Conservation (phyloP, 352 stramenopile genomes). For the Globisporangium heterothallicum region DNA sequence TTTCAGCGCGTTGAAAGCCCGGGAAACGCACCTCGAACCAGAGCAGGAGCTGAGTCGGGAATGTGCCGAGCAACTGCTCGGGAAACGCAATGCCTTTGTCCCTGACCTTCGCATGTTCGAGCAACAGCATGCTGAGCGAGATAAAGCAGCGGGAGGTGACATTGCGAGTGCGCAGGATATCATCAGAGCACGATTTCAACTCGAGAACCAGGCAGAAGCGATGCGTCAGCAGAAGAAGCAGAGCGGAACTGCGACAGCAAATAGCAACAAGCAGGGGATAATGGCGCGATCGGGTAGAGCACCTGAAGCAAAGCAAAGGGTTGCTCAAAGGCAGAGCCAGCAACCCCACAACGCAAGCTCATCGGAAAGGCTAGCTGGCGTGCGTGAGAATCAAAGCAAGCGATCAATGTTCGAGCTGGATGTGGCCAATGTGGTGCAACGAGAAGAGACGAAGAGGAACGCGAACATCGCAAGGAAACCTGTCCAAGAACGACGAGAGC, state of each 20-base stretch:
- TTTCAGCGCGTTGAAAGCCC: conserved; percentile 24
- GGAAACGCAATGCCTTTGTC: conserved; percentile 48
- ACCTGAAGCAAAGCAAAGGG: too few relatives aligned
- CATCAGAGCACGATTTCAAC: conserved; percentile 34
- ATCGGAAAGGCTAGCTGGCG: not conserved
- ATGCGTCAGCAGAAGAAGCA: conserved; percentile 19
- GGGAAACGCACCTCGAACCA: conserved; percentile 13
- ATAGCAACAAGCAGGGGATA: not conserved
- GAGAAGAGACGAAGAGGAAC: not conserved
- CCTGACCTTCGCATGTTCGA: conserved; percentile 15
- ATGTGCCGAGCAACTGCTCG: conserved; percentile 49
- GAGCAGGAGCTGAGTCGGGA: conserved; percentile 32
- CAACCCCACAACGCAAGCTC: not conserved
- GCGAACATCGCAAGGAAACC: not conserved
- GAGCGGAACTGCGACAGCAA: not conserved
- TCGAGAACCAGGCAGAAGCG: conserved; percentile 33
- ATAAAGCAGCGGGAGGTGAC: too few relatives aligned
- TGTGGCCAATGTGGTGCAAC: not conserved
- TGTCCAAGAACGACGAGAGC: too few relatives aligned
- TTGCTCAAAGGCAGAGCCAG: too few relatives aligned
- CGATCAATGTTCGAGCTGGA: not conserved
- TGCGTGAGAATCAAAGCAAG: not conserved
- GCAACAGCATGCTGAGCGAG: too few relatives aligned
- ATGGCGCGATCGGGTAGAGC: too few relatives aligned
- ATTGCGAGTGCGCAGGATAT: conserved; percentile 49